Base-by-base conservation (phyloP, 345 rosid genomes). In the Clarkia xantiana region DNA sequence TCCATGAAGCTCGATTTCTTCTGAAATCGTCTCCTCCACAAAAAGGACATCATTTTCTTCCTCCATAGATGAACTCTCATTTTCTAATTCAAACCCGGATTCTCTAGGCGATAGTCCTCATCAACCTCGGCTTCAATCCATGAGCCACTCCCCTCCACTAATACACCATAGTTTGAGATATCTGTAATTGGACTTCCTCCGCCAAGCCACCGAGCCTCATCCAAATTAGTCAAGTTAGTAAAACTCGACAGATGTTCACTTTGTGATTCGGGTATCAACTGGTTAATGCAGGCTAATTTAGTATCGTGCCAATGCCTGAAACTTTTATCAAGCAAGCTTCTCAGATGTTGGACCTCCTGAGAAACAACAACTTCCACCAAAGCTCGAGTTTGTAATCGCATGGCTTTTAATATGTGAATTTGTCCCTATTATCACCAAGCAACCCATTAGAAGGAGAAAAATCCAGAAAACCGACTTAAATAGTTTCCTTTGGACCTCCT, bases 171-270 rank as follows among this genome's bases (percentile, higher is more conserved):
- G 8, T 20, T 47, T 39, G 17, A 20, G 38, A 47, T 20, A 20
- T 22, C n/a, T n/a, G n/a, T n/a, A n/a, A 47, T 22, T 0, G 51
- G 51, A 22, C 38, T 47, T 4, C 39, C 51, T 17, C 52, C 63
- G 43, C 62, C 71, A 20, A 42, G 18, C 49, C 57, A 56, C 47
- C 45, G 49, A 51, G 60, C 67, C 45, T 79, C 71, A 0, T 72
- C 46, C 67, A 58, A 51, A 57, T 41, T 46, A 16, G 83, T 79
- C 73, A 71, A 65, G 67, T 87, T 83, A 40, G 62, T 62, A 52
- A 67, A 87, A 53, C 64, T 64, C 44, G 77, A 36, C 4, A 57
- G 60, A 51, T 53, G 56, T 61, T 57, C 15, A 67, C 63, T 44
- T 58, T 42, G 49, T 62, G 56, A 49, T 18, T 14, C 39, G 16